Conservation (phyloP, 768 basidiomycete genomes). For the Leucosporidium creatinivorum region DNA sequence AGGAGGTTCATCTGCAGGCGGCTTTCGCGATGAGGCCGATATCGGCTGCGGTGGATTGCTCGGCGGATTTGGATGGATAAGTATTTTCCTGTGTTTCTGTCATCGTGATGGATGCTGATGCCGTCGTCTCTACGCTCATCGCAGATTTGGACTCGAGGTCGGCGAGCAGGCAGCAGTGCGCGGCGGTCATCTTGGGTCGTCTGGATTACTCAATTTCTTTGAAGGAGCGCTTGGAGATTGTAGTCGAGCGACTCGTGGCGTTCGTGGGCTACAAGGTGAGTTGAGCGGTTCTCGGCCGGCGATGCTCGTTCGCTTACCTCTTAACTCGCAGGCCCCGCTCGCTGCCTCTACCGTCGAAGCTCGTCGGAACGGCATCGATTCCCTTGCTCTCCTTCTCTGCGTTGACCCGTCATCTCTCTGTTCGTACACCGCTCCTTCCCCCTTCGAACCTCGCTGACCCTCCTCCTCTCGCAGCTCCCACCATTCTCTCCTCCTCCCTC, state of each 20-base stretch:
- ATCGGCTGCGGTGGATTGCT: neutral
- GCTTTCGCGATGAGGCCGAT: constrained; percentile 9
- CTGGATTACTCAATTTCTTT: constrained; percentile 50
- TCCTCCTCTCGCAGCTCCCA: neutral
- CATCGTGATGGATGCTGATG: too few relatives aligned
- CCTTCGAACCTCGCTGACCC: neutral
- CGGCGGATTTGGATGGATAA: constrained; percentile 60
- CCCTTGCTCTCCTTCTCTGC: constrained; percentile 5
- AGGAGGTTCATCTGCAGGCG: constrained; percentile 35
- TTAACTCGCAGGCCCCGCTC: too few relatives aligned
- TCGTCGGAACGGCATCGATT: constrained; percentile 22
- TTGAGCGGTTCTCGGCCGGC: neutral
- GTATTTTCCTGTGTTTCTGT: constrained; percentile 41
- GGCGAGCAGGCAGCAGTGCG: constrained; percentile 57
- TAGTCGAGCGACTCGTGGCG: neutral
- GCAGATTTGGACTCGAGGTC: constrained; percentile 17
- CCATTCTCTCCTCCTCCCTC: constrained; percentile 35
- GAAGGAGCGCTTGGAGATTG: rapidly evolving
- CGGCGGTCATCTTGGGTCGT: constrained; percentile 61
- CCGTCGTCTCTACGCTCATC: constrained; percentile 43
- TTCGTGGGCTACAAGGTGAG: constrained; percentile 8
- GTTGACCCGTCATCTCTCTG: neutral
- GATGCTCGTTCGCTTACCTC: neutral
- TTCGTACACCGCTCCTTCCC: too few relatives aligned
- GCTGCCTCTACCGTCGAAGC: constrained; percentile 8